These are phyloP conservation scores for Xylariales sp. DNA, from an alignment of 2,329 filamentous ascomycete species.

Conservation along the genomic window DNA sequence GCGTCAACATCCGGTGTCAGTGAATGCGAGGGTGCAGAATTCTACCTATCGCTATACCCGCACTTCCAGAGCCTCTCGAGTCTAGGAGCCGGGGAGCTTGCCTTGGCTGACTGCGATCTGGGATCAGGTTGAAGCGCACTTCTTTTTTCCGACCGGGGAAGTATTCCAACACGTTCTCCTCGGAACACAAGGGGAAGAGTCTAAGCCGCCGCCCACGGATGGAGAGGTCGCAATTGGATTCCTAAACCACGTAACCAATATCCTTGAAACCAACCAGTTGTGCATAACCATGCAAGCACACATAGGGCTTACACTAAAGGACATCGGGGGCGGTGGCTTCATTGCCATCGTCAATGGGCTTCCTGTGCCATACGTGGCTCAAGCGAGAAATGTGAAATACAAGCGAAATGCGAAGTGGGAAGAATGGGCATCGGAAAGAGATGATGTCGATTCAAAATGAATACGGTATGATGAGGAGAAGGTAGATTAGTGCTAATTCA, in stretches of 20 bases:
- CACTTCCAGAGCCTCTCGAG: not conserved
- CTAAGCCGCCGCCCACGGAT: not conserved
- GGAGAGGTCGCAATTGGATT: not conserved
- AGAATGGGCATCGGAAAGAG: not conserved
- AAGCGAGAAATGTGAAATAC: not conserved
- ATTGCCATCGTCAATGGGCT: not conserved
- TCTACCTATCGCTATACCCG: not conserved
- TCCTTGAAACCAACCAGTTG: not conserved
- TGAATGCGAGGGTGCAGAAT: not conserved
- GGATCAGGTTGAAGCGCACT: not conserved
- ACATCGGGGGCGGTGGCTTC: not conserved
- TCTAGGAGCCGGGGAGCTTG: not conserved
- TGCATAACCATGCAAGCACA: not conserved
- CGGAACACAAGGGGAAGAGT: not conserved
- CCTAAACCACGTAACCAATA: not conserved
- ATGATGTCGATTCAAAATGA: not conserved
- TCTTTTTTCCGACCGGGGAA: not conserved
- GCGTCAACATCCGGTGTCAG: not conserved
- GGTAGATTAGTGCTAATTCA: not conserved
- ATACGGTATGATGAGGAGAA: slow-evolving; percentile 3
- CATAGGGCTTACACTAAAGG: not conserved
- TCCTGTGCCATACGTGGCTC: slow-evolving; percentile 2
- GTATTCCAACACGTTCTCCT: slow-evolving; percentile 3
- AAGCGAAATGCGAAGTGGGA: not conserved
- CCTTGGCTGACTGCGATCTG: slow-evolving; percentile 2